These are phyloP conservation scores for Coemansia sp. DNA, from an alignment of 192 early-diverging fungal species.

Conservation along the genomic window DNA sequence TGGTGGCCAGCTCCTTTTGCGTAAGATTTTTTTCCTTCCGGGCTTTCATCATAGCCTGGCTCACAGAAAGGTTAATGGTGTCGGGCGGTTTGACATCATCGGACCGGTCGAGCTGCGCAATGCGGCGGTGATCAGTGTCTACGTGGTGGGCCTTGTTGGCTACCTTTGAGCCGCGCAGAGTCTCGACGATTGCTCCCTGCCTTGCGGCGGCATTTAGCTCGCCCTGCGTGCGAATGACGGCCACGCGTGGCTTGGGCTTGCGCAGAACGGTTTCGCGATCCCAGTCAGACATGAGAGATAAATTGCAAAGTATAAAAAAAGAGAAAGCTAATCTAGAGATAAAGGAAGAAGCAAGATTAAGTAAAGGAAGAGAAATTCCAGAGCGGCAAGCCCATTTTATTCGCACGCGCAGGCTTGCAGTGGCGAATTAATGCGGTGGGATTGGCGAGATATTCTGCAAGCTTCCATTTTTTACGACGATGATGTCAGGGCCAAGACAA, in stretches of 20 bases:
- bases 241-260: conserved; percentile 5
- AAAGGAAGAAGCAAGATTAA: conserved; percentile 1
- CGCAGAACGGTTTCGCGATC: conserved; percentile 4
- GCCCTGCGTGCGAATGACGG: background rate
- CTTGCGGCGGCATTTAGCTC: conserved; percentile 16
- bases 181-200: conserved; percentile 12
- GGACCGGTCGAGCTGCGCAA: conserved; percentile 84
- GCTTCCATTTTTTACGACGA: too few species aligned
- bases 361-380: background rate
- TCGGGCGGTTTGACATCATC: conserved; percentile 73
- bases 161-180: conserved; percentile 1
- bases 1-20: conserved; percentile 85
- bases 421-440: too few species aligned
- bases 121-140: conserved; percentile 62
- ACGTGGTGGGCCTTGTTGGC: conserved; percentile 60
- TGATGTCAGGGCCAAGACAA: too few species aligned
- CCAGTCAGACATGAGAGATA: background rate
- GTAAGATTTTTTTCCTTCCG: conserved; percentile 69
- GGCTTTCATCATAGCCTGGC: conserved; percentile 79
- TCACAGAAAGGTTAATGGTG: conserved; percentile 65
- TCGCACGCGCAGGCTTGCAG: background rate
- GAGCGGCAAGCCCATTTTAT: too few species aligned
- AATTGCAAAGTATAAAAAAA: background rate
- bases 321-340: background rate
- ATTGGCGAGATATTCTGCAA: too few species aligned